Conservation (phyloP, 768 basidiomycete species). For the Macrocybe gigantea region DNA sequence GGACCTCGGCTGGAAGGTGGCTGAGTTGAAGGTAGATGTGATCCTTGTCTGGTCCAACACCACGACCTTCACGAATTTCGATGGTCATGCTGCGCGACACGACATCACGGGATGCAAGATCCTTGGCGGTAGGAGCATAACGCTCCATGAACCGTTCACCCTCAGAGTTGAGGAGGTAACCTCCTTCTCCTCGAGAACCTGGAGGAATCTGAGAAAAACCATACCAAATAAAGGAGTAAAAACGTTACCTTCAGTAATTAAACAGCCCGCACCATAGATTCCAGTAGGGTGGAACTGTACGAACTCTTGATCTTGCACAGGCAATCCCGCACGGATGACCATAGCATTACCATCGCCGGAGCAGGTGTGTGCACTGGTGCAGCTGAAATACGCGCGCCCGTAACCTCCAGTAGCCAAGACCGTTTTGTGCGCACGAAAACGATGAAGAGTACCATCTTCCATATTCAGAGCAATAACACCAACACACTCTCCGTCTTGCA, state of each 20-base stretch:
- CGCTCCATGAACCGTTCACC: slow-evolving; percentile 99
- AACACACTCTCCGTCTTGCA: slow-evolving; percentile 98
- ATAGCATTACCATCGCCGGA: slow-evolving; percentile 99
- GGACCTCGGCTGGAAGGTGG: slow-evolving; percentile 91
- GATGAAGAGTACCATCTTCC: slow-evolving; percentile 98
- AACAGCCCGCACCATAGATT: slow-evolving; percentile 98
- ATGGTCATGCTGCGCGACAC: slow-evolving; percentile 99
- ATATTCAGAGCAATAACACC: slow-evolving; percentile 99
- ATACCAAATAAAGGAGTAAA: neutral
- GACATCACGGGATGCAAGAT: slow-evolving; percentile 98
- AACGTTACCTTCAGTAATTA: slow-evolving; percentile 88
- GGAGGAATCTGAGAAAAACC: slow-evolving; percentile 2
- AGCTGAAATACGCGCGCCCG: slow-evolving; percentile 96
- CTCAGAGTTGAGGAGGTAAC: slow-evolving; percentile 95
- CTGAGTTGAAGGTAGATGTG: slow-evolving; percentile 96
- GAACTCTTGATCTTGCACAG: slow-evolving; percentile 95
- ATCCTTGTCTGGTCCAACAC: slow-evolving; percentile 97
- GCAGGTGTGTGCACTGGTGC: slow-evolving; percentile 98
- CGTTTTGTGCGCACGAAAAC: slow-evolving; percentile 97
- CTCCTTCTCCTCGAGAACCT: slow-evolving; percentile 99
- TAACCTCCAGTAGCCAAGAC: slow-evolving; percentile 98
- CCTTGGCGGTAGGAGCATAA: slow-evolving; percentile 98
- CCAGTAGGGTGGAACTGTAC: slow-evolving; percentile 99
- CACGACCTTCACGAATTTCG: slow-evolving; percentile 97
- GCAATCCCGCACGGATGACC: slow-evolving; percentile 94